phyloP scores from a whole-genome alignment of 176 grass and related monocot species.

The Paspalum vaginatum region DNA sequence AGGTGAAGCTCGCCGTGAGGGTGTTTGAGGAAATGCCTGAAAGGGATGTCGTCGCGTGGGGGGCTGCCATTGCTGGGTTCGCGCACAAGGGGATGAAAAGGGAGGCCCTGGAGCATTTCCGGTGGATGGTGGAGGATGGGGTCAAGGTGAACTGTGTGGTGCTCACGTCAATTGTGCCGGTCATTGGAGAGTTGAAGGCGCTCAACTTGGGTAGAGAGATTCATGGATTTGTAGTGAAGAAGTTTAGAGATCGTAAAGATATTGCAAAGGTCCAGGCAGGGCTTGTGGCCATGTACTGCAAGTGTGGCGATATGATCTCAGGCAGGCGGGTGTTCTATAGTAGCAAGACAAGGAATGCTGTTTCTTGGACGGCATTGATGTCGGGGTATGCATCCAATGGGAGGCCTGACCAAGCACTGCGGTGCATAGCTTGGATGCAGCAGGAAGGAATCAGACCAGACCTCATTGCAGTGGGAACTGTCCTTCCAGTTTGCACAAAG shows the following conservation, averaged over 20 bases:
- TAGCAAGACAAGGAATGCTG: slow-evolving; percentile 64
- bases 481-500: slow-evolving; percentile 79
- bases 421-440: slow-evolving; percentile 93
- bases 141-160: slow-evolving; percentile 79
- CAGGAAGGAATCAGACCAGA: slow-evolving; percentile 83
- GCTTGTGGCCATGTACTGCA: slow-evolving; percentile 93
- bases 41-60: slow-evolving; percentile 80
- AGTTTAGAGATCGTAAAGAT: slow-evolving; percentile 53
- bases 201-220: slow-evolving; percentile 78
- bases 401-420: slow-evolving; percentile 69
- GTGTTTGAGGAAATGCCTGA: slow-evolving; percentile 86
- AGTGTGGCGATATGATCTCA: slow-evolving; percentile 76
- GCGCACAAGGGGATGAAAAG: slow-evolving; percentile 74
- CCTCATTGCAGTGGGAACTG: slow-evolving; percentile 67
- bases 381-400: slow-evolving; percentile 89
- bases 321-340: slow-evolving; percentile 81
- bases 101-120: slow-evolving; percentile 80
- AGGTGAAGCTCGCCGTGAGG: slow-evolving; percentile 69
- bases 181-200: slow-evolving; percentile 60
- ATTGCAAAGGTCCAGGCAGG: slow-evolving; percentile 66
- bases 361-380: slow-evolving; percentile 85
- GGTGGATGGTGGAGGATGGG: slow-evolving; percentile 67
- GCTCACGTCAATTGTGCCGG: slow-evolving; percentile 64
- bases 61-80: slow-evolving; percentile 76
- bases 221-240: slow-evolving; percentile 81